Evolutionary conservation across 225 moss, liverwort and hornwort genomes (phyloP).

Genomic region (Polytrichum commune): DNA sequence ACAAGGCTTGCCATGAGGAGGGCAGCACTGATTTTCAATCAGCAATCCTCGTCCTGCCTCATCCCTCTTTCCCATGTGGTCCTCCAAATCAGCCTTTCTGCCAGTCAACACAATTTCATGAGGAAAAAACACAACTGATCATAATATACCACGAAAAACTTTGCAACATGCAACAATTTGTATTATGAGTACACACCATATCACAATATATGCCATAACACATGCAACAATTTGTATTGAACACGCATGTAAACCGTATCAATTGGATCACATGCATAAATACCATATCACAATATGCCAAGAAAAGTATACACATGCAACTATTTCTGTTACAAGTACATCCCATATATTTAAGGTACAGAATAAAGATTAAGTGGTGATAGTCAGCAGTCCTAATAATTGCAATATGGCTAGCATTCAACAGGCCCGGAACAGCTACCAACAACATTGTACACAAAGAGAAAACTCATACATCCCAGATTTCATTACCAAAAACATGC

Average conservation of each 20-base stretch:
- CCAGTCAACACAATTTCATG: too few species aligned
- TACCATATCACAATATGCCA: too few species aligned
- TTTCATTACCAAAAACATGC: too few species aligned
- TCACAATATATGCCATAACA: slow-evolving; percentile 1
- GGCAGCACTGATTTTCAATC: slow-evolving; percentile 71
- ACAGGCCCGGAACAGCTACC: too few species aligned
- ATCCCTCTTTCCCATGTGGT: slow-evolving; percentile 63
- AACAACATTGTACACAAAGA: too few species aligned
- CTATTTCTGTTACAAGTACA: neutral
- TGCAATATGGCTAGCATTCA: slow-evolving; percentile 29
- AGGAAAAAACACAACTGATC: neutral
- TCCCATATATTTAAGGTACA: slow-evolving; percentile 1
- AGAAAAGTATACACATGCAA: too few species aligned
- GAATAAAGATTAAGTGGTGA: slow-evolving; percentile 1
- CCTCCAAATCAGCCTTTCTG: slow-evolving; percentile 45
- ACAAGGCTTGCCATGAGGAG: slow-evolving; percentile 72
- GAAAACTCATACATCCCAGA: slow-evolving; percentile 72
- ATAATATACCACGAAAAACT: neutral
- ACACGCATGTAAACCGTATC: too few species aligned
- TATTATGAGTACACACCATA: neutral
- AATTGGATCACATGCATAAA: too few species aligned
- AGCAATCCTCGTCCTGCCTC: slow-evolving; percentile 87
- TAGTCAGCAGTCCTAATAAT: neutral
- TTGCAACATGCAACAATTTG: neutral
- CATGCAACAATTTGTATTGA: too few species aligned